Conservation (phyloP, 2,329 filamentous ascomycete genomes). For the Emericellopsis cladophorae region DNA sequence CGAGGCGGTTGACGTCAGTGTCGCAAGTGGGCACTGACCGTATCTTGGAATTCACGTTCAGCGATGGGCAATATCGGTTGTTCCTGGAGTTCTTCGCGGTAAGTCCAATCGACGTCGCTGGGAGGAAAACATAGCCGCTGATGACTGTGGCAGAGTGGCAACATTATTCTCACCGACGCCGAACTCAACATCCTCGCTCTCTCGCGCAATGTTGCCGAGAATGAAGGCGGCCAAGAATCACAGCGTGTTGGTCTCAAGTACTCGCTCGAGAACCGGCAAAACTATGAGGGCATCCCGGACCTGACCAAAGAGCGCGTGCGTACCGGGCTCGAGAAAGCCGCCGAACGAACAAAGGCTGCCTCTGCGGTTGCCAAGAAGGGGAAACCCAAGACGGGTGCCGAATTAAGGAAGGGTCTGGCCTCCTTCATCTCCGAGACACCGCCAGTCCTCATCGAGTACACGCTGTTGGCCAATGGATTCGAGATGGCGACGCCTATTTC, state of each 20-base stretch:
- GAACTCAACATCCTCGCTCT: constrained; percentile 74
- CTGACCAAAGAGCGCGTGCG: constrained; percentile 63
- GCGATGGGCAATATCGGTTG: constrained; percentile 75
- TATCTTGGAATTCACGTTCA: constrained; percentile 85
- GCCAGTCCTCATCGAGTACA: constrained; percentile 78
- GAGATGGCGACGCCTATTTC: constrained; percentile 56
- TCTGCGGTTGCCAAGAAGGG: constrained; percentile 44
- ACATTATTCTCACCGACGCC: constrained; percentile 82
- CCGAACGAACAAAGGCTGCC: constrained; percentile 42
- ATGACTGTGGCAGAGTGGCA: constrained; percentile 47
- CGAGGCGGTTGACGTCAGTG: constrained; percentile 68
- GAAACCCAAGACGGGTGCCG: constrained; percentile 62
- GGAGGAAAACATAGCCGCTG: not conserved
- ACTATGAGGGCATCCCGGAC: constrained; percentile 62
- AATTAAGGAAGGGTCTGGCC: constrained; percentile 67
- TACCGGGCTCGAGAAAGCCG: constrained; percentile 53
- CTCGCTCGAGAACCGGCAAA: constrained; percentile 70
- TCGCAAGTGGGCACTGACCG: constrained; percentile 85
- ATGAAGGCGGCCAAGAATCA: constrained; percentile 65
- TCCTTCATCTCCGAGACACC: constrained; percentile 80
- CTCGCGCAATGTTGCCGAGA: constrained; percentile 67
- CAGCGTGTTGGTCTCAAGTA: constrained; percentile 69
- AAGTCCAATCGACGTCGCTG: constrained; percentile 3
- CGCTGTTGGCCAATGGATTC: constrained; percentile 56
- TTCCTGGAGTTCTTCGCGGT: constrained; percentile 91